These are phyloP conservation scores for Strobilomyces confusus DNA, from an alignment of 768 basidiomycete genomes.

Conservation along the genomic window DNA sequence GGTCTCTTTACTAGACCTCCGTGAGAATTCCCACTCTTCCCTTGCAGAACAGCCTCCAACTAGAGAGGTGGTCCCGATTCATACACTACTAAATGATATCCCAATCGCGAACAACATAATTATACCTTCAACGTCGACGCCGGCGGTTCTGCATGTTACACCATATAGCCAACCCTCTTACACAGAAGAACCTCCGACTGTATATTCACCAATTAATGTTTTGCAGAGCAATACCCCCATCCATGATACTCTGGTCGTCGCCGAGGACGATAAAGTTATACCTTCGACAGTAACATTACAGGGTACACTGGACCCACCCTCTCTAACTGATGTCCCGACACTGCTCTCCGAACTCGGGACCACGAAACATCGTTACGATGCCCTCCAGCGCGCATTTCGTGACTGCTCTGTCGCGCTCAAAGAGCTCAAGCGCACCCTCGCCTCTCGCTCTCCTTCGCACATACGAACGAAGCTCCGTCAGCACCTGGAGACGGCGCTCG, in stretches of 20 bases:
- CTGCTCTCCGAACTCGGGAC: constrained; percentile 45
- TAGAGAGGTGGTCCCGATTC: not conserved
- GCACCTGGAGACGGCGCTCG: constrained; percentile 48
- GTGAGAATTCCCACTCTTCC: not conserved
- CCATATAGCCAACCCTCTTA: not conserved
- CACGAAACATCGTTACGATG: constrained; percentile 54
- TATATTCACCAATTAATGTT: not conserved
- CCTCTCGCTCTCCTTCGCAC: constrained; percentile 4
- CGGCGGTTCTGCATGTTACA: not conserved
- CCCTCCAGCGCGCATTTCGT: constrained; percentile 57
- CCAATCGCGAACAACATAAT: not conserved
- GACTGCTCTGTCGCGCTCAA: constrained; percentile 69
- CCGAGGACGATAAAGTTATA: not conserved
- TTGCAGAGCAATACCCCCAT: not conserved
- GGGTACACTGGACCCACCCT: not conserved
- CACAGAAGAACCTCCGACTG: not conserved
- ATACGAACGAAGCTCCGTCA: not conserved
- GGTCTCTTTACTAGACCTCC: constrained; percentile 18
- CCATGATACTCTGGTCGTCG: not conserved
- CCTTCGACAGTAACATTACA: not conserved
- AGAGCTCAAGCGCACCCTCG: constrained; percentile 40
- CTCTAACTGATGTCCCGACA: constrained; percentile 15
- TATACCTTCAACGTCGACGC: not conserved
- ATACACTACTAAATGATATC: not conserved
- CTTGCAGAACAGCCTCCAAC: not conserved